Evolutionary conservation across 73 alveolate species (phyloP).

Genomic region (Breviolum minutum): DNA sequence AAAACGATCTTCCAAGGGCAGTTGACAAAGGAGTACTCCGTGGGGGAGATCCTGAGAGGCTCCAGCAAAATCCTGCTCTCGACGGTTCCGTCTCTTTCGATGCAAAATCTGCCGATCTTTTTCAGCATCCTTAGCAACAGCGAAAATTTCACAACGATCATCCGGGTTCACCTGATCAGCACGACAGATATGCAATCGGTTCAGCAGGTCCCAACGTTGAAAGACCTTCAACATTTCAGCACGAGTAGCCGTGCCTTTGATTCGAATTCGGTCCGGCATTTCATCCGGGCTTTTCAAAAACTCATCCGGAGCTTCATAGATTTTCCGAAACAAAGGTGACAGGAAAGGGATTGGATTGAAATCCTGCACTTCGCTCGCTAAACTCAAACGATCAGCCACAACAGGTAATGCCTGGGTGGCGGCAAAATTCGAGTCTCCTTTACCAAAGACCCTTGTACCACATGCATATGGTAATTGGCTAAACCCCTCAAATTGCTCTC

Average conservation of each 20-base stretch:
- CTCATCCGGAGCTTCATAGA: conserved; percentile 6
- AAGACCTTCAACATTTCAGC: conserved; percentile 27
- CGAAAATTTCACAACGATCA: conserved; percentile 27
- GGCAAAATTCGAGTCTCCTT: background rate
- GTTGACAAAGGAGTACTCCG: conserved; percentile 24
- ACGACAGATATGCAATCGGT: background rate
- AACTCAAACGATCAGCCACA: background rate
- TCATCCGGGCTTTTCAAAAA: background rate
- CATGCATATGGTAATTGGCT: background rate
- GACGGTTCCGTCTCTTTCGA: conserved; percentile 2
- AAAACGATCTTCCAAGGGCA: background rate
- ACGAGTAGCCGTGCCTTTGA: conserved; percentile 18
- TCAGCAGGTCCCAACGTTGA: background rate
- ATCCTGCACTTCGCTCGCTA: background rate
- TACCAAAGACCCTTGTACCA: background rate
- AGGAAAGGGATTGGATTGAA: conserved; percentile 42
- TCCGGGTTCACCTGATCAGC: background rate
- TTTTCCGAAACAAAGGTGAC: background rate
- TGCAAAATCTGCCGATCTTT: conserved; percentile 52
- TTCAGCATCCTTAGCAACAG: conserved; percentile 15
- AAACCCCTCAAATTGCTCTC: conserved; percentile 42
- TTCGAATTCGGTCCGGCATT: background rate
- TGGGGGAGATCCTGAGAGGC: conserved; percentile 9
- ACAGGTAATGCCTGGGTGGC: conserved; percentile 64
- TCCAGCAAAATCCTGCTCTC: background rate